These are phyloP conservation scores for Neonectria punicea DNA, from an alignment of 2,329 filamentous ascomycete species.

Conservation along the genomic window DNA sequence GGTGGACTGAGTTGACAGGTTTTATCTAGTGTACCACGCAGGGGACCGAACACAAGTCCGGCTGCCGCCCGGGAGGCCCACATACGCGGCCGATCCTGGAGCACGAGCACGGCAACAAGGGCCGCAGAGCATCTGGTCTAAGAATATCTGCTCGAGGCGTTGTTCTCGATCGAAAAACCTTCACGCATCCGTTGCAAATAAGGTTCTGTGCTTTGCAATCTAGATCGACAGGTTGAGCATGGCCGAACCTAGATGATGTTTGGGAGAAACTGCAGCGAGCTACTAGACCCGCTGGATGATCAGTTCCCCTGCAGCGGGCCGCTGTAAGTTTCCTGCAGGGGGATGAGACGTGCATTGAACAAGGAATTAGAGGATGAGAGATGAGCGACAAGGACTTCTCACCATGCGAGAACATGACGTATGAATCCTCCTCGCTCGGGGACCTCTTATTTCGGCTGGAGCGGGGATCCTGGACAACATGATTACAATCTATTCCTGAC, in stretches of 20 bases:
- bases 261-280: background rate
- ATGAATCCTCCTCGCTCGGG: too few species aligned
- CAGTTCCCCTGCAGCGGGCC: background rate
- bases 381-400: too few species aligned
- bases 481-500: background rate
- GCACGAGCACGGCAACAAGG: background rate
- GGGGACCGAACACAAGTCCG: background rate
- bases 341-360: background rate
- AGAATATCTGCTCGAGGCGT: background rate
- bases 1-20: background rate
- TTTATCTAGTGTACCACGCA: too few species aligned
- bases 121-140: background rate
- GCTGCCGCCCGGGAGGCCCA: background rate
- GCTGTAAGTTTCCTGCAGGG: too few species aligned
- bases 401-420: too few species aligned
- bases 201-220: background rate
- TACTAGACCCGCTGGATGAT: background rate
- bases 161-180: background rate
- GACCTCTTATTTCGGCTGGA: too few species aligned
- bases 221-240: background rate
- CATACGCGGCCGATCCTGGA: background rate
- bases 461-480: too few species aligned
- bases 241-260: background rate
- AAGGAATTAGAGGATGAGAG: background rate
- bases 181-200: background rate